Base-by-base conservation (phyloP, 78 protist genomes). In the Dictyostelium firmibasis region DNA sequence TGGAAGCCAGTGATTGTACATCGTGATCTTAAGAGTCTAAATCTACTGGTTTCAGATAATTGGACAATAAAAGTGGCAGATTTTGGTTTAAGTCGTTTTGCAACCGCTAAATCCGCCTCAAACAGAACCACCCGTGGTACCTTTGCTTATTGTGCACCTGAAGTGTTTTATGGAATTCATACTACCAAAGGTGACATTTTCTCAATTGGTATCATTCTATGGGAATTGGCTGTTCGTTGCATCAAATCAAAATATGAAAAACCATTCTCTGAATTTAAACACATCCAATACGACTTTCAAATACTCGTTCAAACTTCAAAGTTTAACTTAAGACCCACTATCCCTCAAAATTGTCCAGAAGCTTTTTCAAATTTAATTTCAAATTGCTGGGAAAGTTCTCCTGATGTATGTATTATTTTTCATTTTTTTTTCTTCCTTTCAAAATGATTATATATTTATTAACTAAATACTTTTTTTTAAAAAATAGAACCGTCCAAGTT, bases 1-100 rank as follows among this genome's bases (percentile, higher is more conserved):
- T 96, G 97, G 97, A 82, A 83, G 69, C 97, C 97, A n/a, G 92
- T 92, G 50, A 91, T 96, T 67, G 92, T 96, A 4, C 97, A 96
- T 86, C 29, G 97, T 11, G 97, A 96, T 60, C n/a, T 96, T 20
- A 96, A 96, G 57, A 78, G 91, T 18, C 72, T 82, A 60, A 95
- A 95, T 33, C 67, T 95, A 5, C 53, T 95, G 53, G 91, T 85
- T 4, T 50, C 83, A 3, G 91, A 85, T 74, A 69, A 74, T 85
- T 85, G 91, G 91, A 85, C 91, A 3, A 85, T 85, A 5, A 85
- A 85, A 50, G 91, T 86, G 1, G 92, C 92, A 3, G 92, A 86
- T 60, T 86, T 86, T 57, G 92, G 92, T 60, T 72, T 89, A 6
- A 69, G 83, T 78, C 35, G 94, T 31, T 89, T 89, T 50, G 88